Conservation (phyloP, 1,139 yeast genomes). For the Yamadazyma atmosphaerica region DNA sequence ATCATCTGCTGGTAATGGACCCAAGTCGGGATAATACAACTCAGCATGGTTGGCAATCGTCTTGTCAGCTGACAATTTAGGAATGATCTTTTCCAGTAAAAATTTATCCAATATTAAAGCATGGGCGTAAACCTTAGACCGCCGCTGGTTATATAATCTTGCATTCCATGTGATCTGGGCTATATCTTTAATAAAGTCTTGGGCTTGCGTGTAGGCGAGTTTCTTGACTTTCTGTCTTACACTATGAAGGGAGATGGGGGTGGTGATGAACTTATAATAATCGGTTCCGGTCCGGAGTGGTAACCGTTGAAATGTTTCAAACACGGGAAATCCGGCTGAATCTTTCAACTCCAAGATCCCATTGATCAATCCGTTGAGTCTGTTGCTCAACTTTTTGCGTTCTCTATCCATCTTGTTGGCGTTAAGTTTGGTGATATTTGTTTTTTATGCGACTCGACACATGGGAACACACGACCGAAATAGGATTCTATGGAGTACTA, state of each 20-base stretch:
- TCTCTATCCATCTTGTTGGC: constrained; percentile 27
- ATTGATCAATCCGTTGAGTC: constrained; percentile 40
- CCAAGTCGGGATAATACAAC: constrained; percentile 67
- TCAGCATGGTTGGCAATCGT: constrained; percentile 39
- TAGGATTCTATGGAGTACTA: no score
- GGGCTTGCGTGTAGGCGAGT: constrained; percentile 51
- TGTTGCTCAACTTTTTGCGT: constrained; percentile 40
- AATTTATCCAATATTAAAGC: constrained; percentile 71
- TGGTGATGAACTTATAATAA: constrained; percentile 43
- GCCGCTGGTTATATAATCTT: constrained; percentile 72
- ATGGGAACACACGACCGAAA: not conserved
- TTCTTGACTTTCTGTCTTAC: constrained; percentile 46
- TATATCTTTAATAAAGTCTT: constrained; percentile 71
- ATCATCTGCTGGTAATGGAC: constrained; percentile 66
- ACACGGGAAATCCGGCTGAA: constrained; percentile 39
- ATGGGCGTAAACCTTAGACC: constrained; percentile 64
- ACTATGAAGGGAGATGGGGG: constrained; percentile 46
- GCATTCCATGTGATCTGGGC: constrained; percentile 92
- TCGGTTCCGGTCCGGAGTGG: constrained; percentile 54
- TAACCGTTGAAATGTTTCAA: constrained; percentile 51
- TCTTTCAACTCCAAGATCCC: constrained; percentile 48
- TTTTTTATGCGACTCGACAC: no score
- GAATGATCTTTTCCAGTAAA: constrained; percentile 55
- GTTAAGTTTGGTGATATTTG: not conserved
- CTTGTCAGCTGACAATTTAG: constrained; percentile 48